Base-by-base conservation (phyloP, 83 land plant genomes). In the Isoetes engelmannii region DNA sequence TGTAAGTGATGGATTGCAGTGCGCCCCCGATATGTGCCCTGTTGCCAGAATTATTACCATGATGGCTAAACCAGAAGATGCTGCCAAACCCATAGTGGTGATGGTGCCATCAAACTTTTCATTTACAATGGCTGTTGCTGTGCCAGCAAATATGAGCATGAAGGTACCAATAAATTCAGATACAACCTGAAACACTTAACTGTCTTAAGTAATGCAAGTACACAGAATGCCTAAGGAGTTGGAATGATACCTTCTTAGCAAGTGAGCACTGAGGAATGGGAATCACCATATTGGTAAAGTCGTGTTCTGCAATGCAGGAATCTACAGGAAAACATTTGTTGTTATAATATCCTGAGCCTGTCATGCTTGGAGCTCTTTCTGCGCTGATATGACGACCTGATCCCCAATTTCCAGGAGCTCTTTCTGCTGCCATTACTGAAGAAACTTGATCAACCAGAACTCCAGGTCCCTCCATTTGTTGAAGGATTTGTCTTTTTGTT, bases 1-100 rank as follows among this genome's bases (percentile, higher is more conserved):
- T 44, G 67, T 64, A 10, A 64, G 47, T 6, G 67, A 28, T 7
- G 67, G 67, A 64, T 64, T 64, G 47, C 10, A 12, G 45, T 64
- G 67, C n/a, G 67, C 67, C 45, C 67, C 67, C 8, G 67, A 64
- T 44, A 64, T 64, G 45, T 64, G 67, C 42, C 67, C 67, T 9
- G 47, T 44, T 44, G 67, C 44, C 7, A 64, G 47, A 41, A 64
- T 64, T 9, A 64, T 47, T 44, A 64, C 45, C 67, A 64, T 64
- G 12, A 64, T 17, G 10, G 67, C 67, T n/a, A 64, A 47, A 44
- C 67, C 67, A 21, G 67, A 64, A 12, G 67, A 41, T 9, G 67
- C 67, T 9, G 67, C 67, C 49, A 64, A 53, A 9, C 67, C 67
- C 1, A 64, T 12, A 8, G 67, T 8, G 1, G 67, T 64, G 47